A percentile compares a stretch with the other conserved stretches of the same genome.
These are phyloP conservation scores for Chamaenerion angustifolium DNA, from an alignment of 345 rosid species.

Conservation along the genomic window DNA sequence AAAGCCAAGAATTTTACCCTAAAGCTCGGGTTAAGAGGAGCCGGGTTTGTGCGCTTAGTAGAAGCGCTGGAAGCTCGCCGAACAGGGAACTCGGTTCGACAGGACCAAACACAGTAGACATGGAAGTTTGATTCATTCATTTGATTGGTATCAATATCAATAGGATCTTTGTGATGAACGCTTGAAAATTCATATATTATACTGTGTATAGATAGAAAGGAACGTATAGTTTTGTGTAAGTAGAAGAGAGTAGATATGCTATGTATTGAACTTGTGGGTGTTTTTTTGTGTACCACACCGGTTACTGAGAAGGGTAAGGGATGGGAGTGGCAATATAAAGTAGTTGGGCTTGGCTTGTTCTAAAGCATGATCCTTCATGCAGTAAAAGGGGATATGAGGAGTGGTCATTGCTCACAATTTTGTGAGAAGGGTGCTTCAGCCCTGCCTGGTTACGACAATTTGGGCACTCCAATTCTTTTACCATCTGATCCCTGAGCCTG, in stretches of 20 bases:
- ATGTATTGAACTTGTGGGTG: too few species aligned
- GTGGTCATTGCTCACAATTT: too few species aligned
- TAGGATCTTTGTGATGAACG: too few species aligned
- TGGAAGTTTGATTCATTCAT: too few species aligned
- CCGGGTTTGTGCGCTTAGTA: constrained; percentile 33
- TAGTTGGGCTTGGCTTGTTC: accelerated
- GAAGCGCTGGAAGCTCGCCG: constrained; percentile 66
- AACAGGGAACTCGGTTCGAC: constrained; percentile 9
- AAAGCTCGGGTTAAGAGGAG: constrained; percentile 18
- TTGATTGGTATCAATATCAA: too few species aligned
- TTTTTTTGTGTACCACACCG: constrained; percentile 26
- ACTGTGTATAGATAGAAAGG: neutral
- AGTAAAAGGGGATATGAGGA: too few species aligned
- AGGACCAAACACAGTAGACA: neutral
- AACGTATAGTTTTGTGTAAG: neutral
- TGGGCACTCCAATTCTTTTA: too few species aligned
- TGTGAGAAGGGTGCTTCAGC: too few species aligned
- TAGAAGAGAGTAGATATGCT: neutral
- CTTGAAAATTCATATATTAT: neutral
- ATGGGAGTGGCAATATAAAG: neutral
- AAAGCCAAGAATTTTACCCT: constrained; percentile 54
- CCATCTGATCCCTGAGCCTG: too few species aligned
- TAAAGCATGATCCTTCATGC: constrained; percentile 16
- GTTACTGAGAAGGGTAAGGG: neutral
- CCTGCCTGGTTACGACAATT: too few species aligned